Percentiles rank a stretch among this genome's conserved stretches.
These are phyloP conservation scores for Floccularia luteovirens DNA, from an alignment of 768 basidiomycete genomes.

Conservation along the genomic window DNA sequence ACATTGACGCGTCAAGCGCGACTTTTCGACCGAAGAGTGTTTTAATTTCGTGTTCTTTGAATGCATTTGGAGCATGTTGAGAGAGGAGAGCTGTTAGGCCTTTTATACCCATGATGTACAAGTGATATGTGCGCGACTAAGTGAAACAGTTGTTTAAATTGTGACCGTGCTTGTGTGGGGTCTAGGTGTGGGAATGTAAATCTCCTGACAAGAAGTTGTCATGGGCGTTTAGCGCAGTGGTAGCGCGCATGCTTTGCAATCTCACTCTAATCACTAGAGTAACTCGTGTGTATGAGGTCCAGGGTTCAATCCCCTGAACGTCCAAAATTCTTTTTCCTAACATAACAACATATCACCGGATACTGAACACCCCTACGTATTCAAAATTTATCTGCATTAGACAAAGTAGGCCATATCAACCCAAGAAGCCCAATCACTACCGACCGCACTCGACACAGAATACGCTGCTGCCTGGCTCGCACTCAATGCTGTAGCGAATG, in stretches of 20 bases:
- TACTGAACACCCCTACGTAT: too few species aligned
- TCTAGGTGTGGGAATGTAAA: too few species aligned
- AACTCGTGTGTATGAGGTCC: constrained; percentile 27
- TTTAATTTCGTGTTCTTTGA: constrained; percentile 93
- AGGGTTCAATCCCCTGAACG: constrained; percentile 35
- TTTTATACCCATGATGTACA: constrained; percentile 95
- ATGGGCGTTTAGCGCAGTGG: constrained; percentile 24
- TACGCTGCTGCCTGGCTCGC: constrained; percentile 28
- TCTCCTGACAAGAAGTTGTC: background rate
- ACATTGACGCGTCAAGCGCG: constrained; percentile 97
- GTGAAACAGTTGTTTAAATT: too few species aligned
- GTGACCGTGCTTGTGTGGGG: too few species aligned
- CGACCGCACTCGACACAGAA: constrained; percentile 36
- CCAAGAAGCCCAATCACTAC: constrained; percentile 37
- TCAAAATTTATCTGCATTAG: too few species aligned
- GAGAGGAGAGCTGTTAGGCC: constrained; percentile 86
- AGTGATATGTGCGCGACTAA: too few species aligned
- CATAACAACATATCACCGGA: background rate
- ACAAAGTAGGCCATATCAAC: constrained; percentile 33
- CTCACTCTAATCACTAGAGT: constrained; percentile 7
- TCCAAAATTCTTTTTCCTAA: constrained; percentile 11
- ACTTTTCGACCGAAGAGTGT: constrained; percentile 97
- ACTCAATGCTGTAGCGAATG: constrained; percentile 30
- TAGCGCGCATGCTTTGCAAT: constrained; percentile 36
- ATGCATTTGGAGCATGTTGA: constrained; percentile 83